These are phyloP conservation scores for Ceriops zippeliana DNA, from an alignment of 345 rosid species.

Conservation along the genomic window DNA sequence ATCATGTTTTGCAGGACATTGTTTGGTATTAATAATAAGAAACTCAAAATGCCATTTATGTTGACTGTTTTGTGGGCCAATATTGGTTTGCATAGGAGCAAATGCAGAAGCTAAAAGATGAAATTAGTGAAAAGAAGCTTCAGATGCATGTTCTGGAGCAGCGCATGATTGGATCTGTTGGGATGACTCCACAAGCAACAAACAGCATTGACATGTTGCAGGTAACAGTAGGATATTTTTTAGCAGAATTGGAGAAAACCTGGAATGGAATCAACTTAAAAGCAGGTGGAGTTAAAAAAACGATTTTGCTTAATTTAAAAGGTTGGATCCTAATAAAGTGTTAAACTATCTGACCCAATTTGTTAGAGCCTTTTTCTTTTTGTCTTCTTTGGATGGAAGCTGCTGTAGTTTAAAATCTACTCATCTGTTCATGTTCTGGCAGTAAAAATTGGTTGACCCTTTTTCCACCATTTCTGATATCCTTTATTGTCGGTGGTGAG, in stretches of 20 bases:
- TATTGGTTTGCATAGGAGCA: constrained; percentile 39
- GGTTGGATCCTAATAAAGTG: not conserved
- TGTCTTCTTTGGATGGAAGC: not conserved
- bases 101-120: constrained; percentile 52
- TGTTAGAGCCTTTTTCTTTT: too few species aligned
- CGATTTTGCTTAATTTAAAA: too few species aligned
- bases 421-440: too few species aligned
- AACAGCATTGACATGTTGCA: constrained; percentile 42
- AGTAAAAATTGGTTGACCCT: too few species aligned
- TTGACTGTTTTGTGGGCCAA: constrained; percentile 9
- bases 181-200: constrained; percentile 35
- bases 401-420: not conserved
- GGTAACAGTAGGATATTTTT: constrained; percentile 26
- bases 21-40: not conserved
- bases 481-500: too few species aligned
- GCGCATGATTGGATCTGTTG: constrained; percentile 60
- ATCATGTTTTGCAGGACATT: not conserved
- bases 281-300: not conserved
- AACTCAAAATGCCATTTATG: not conserved
- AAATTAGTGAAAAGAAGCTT: constrained; percentile 58
- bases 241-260: not conserved
- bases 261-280: not conserved
- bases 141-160: constrained; percentile 54
- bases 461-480: too few species aligned
- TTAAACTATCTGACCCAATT: too few species aligned